These are phyloP conservation scores for Tubosaeta sp. DNA, from an alignment of 768 basidiomycete genomes.

Conservation along the genomic window DNA sequence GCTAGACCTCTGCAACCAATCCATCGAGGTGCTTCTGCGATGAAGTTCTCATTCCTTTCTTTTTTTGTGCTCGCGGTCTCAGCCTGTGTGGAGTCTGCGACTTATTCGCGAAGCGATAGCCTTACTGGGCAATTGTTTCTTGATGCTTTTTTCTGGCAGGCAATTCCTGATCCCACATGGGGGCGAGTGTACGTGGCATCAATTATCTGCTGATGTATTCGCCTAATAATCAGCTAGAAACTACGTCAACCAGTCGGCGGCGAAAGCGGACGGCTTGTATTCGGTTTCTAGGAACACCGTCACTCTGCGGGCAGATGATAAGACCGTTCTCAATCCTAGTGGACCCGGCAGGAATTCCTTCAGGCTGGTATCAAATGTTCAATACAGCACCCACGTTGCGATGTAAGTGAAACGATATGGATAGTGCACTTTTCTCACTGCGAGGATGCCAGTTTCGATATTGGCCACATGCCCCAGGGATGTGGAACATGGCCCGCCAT, in stretches of 20 bases:
- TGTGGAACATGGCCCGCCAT: conserved; percentile 39
- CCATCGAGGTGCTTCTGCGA: neutral
- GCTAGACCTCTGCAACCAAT: neutral
- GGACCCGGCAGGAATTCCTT: conserved; percentile 37
- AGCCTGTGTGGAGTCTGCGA: neutral
- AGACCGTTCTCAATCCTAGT: conserved; percentile 25
- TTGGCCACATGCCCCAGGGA: conserved; percentile 35
- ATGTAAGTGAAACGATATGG: conserved; percentile 17
- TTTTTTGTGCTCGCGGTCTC: neutral
- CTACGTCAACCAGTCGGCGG: conserved; percentile 46
- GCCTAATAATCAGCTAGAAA: conserved; percentile 25
- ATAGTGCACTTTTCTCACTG: neutral
- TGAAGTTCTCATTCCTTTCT: neutral
- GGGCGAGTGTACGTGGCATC: conserved; percentile 28
- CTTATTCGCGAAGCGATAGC: conserved; percentile 42
- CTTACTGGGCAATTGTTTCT: conserved; percentile 51
- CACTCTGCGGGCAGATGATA: conserved; percentile 30
- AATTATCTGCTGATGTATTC: neutral
- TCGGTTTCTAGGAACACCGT: conserved; percentile 43
- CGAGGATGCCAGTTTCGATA: conserved; percentile 28
- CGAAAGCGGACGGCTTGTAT: conserved; percentile 52
- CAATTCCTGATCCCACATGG: conserved; percentile 31
- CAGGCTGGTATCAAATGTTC: conserved; percentile 28
- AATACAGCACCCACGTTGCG: conserved; percentile 33
- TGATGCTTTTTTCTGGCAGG: conserved; percentile 25